These are phyloP conservation scores for Coleophoma crateriformis DNA, from an alignment of 2,329 filamentous ascomycete genomes.

Conservation along the genomic window DNA sequence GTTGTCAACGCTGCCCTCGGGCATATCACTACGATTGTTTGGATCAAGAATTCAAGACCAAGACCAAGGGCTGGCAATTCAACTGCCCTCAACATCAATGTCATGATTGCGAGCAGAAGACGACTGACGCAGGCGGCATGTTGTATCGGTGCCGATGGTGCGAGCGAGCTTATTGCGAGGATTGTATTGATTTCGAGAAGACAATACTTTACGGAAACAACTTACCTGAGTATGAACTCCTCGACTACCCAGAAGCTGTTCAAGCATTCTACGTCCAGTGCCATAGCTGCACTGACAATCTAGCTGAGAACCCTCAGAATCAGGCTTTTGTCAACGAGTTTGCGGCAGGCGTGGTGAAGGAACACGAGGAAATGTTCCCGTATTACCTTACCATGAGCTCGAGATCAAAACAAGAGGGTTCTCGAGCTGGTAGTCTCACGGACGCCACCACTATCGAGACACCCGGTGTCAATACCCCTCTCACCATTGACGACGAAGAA, in stretches of 20 bases:
- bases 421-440: slow-evolving; percentile 18
- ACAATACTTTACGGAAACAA: slow-evolving; percentile 44
- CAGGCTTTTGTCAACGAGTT: slow-evolving; percentile 22
- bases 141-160: slow-evolving; percentile 49
- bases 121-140: slow-evolving; percentile 34
- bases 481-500: slow-evolving; percentile 12
- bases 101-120: slow-evolving; percentile 44
- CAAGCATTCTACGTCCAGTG: slow-evolving; percentile 50
- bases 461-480: slow-evolving; percentile 20
- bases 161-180: slow-evolving; percentile 49
- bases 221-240: slow-evolving; percentile 44
- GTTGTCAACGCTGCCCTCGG: slow-evolving; percentile 47
- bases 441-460: slow-evolving; percentile 27
- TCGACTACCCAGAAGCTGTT: slow-evolving; percentile 33
- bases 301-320: slow-evolving; percentile 22
- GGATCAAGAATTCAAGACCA: slow-evolving; percentile 30
- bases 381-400: background rate
- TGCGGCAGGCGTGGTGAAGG: slow-evolving; percentile 16
- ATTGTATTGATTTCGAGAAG: slow-evolving; percentile 48
- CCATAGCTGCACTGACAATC: slow-evolving; percentile 33
- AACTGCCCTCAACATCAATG: slow-evolving; percentile 52
- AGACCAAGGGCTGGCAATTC: slow-evolving; percentile 39
- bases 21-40: slow-evolving; percentile 48
- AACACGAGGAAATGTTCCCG: slow-evolving; percentile 12
- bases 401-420: slow-evolving; percentile 6